These are phyloP conservation scores for Trichoderma sp. DNA, from an alignment of 2,329 filamentous ascomycete genomes.

Conservation along the genomic window DNA sequence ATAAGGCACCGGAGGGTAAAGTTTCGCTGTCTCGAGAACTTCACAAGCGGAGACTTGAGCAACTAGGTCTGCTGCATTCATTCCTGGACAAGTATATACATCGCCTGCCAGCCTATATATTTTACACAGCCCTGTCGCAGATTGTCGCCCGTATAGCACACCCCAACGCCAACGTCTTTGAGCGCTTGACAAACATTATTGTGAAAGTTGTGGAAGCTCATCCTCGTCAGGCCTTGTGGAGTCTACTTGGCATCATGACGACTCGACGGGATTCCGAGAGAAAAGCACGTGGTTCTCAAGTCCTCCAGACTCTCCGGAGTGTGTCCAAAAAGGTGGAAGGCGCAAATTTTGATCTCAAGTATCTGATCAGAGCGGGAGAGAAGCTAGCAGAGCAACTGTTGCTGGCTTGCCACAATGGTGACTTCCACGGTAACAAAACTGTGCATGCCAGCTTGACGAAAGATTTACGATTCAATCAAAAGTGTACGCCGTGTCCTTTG, in stretches of 20 bases:
- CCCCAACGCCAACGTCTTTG: constrained; percentile 74
- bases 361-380: constrained; percentile 75
- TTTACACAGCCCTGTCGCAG: constrained; percentile 83
- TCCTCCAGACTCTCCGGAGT: constrained; percentile 52
- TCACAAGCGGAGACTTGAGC: constrained; percentile 58
- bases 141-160: constrained; percentile 96
- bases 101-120: constrained; percentile 72
- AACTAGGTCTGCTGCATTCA: constrained; percentile 68
- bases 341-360: constrained; percentile 61
- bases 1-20: constrained; percentile 60
- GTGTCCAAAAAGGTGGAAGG: constrained; percentile 54
- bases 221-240: constrained; percentile 91
- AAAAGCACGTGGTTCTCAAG: constrained; percentile 51
- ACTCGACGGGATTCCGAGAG: constrained; percentile 72
- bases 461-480: constrained; percentile 82
- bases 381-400: constrained; percentile 82
- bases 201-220: constrained; percentile 83
- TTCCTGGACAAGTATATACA: constrained; percentile 79
- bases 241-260: constrained; percentile 82
- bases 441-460: constrained; percentile 71
- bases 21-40: constrained; percentile 55
- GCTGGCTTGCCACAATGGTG: constrained; percentile 74
- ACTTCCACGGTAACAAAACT: constrained; percentile 67
- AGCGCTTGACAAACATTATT: constrained; percentile 76
- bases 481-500: constrained; percentile 76